Evolutionary conservation across 2,329 filamentous ascomycete species (phyloP), one percentile per base, ranked within the genome.

Genomic region (Aspergillus neotritici): DNA sequence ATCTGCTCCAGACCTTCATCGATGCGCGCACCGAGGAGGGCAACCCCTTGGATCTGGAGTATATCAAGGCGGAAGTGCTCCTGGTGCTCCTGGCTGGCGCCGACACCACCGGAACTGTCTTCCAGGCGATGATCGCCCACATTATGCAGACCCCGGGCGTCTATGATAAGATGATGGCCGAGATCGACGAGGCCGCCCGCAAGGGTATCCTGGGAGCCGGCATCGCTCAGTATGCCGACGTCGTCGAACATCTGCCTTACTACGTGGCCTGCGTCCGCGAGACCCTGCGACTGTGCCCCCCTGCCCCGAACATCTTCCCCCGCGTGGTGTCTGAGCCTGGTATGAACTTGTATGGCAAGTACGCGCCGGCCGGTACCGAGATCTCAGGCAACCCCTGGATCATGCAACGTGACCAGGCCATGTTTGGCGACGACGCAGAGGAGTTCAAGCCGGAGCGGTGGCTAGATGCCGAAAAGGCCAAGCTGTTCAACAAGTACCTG

Each of bases 21-120:
- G 70, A 74, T 15, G 69, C 70, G 0, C 61, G 65, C 7, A 70
- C 69, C 14, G 70, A 71, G 6, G 60, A 72, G 0, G 72, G 68
- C 11, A 61, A 72, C 43, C 71, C 73, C 1, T 58, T 77, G 0
- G 65, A 73, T 21, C 60, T 73, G 40, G 70, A 76, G 4, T 74
- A 75, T 49, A 72, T 78, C 61, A 75, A 73, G 50, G 73, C 74
- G 1, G 75, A 79, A 52, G 69, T 76, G 16, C 61, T 78, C 2
- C 65, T 78, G 0, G 71, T 78, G 3, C 62, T 76, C 12, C 61
- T 77, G 6, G 75, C 75, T 0, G 74, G 75, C 13, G 73, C 73
- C 3, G 74, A 77, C 48, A 77, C 74, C 4, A 77, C 73, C 0
- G 74, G 72, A 1, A 76, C 74, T 2, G 65, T 70, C 3, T 72